phyloP scores from a whole-genome alignment of 257 asterid species.

The Penstemon barbatus region DNA sequence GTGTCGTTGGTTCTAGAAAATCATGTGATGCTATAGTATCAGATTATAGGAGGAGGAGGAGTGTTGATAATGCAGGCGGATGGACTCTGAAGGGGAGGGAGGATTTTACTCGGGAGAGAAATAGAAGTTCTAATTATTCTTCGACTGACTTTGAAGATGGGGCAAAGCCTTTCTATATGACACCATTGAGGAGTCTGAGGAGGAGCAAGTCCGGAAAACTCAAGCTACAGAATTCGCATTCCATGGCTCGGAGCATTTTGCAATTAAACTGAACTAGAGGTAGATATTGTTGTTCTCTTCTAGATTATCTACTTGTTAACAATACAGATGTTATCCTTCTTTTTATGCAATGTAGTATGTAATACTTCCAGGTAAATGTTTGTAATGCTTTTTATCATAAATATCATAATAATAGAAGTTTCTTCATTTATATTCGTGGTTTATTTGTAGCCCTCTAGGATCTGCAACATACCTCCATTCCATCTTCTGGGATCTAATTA shows the following conservation, averaged over 20 bases:
- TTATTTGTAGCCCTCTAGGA: background rate
- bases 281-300: slow-evolving; percentile 28
- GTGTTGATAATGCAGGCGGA: slow-evolving; percentile 46
- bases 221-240: slow-evolving; percentile 44
- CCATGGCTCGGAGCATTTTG: slow-evolving; percentile 44
- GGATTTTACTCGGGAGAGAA: slow-evolving; percentile 50
- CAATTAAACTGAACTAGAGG: slow-evolving; percentile 51
- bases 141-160: slow-evolving; percentile 48
- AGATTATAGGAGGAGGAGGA: slow-evolving; percentile 49
- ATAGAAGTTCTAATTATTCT: slow-evolving; percentile 36
- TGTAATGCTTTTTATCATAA: slow-evolving; percentile 17
- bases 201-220: slow-evolving; percentile 48
- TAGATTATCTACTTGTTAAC: slow-evolving; percentile 31
- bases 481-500: background rate
- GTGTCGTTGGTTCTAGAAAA: slow-evolving; percentile 58
- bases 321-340: slow-evolving; percentile 24
- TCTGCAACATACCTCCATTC: background rate
- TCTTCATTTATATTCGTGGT: background rate
- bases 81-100: slow-evolving; percentile 41
- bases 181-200: slow-evolving; percentile 70
- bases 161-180: slow-evolving; percentile 65
- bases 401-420: slow-evolving; percentile 31
- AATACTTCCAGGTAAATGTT: slow-evolving; percentile 32
- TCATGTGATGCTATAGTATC: slow-evolving; percentile 50
- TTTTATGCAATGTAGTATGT: slow-evolving; percentile 34